Conservation (phyloP, 345 rosid species). For the Aquilaria sinensis region DNA sequence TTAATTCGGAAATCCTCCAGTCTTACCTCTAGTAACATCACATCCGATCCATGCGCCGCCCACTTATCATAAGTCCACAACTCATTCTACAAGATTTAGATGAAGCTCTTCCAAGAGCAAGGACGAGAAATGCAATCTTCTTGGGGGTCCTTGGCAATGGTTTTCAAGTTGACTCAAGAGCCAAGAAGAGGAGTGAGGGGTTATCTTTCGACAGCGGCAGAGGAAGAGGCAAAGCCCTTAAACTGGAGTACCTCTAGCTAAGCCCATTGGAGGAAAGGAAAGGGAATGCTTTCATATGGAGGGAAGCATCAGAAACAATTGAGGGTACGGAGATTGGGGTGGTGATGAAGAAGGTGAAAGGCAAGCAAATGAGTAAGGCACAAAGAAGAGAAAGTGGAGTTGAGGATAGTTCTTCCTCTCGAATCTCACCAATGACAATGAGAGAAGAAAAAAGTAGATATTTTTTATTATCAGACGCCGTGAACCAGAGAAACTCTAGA, state of each 20-base stretch:
- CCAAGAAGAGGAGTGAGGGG: constrained; percentile 33
- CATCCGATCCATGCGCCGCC: constrained; percentile 68
- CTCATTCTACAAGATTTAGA: constrained; percentile 58
- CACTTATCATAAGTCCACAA: constrained; percentile 48
- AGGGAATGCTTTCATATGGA: constrained; percentile 5
- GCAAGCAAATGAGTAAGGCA: constrained; percentile 55
- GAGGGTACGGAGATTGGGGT: constrained; percentile 14
- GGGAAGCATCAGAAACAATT: constrained; percentile 4
- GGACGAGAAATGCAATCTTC: constrained; percentile 69
- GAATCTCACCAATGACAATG: too few species aligned
- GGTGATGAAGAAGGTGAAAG: constrained; percentile 47
- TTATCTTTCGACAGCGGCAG: constrained; percentile 34
- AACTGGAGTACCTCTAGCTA: constrained; percentile 1
- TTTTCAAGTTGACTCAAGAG: constrained; percentile 37
- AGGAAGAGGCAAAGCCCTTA: not conserved
- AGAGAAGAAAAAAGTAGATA: too few species aligned
- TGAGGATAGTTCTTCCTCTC: constrained; percentile 24
- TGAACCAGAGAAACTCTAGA: too few species aligned
- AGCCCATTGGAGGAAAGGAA: constrained; percentile 8
- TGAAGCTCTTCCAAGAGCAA: constrained; percentile 48
- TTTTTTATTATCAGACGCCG: too few species aligned
- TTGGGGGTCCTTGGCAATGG: constrained; percentile 26
- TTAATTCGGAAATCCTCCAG: constrained; percentile 67
- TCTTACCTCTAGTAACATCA: constrained; percentile 73
- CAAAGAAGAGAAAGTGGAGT: constrained; percentile 45